Evolutionary conservation across 495 filamentous ascomycete genomes (phyloP), one percentile per base, ranked within the genome.

Genomic region (Glutinoglossum americanum): DNA sequence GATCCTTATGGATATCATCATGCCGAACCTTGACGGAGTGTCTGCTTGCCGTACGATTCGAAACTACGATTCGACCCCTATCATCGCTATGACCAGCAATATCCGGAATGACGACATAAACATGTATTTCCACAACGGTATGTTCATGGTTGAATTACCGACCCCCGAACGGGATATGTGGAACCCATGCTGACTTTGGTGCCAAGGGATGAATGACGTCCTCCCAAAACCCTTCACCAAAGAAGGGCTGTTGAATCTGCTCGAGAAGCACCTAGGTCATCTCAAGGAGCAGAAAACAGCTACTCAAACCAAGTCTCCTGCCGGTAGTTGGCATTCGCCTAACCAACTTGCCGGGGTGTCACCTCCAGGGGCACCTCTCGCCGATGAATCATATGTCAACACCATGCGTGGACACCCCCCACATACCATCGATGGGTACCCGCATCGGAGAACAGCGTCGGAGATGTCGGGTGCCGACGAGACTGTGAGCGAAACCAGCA

Each of bases 51-150:
- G 89, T 64, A 80, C 94, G 58, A 95, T 98, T 61, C 83, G 93
- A 57, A 86, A 95, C 67, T 85, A 89, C 62, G 81, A 90, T 61
- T 75, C 80, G 23, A 88, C 87, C 19, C 92, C 92, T 15, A 92
- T 97, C 63, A 87, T 98, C 60, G 93, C 92, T 54, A 96, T 98
- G 92, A 97, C 92, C 27, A 95, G 92, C 21, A 98, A 97, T 63
- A 97, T 97, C 59, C 81, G 93, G 47, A 88, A 87, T 60, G 90
- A 97, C 65, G 92, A 98, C 67, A 94, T 98, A 57, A 83, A 89
- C 61, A 89, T 90, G 70, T 98, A 98, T 66, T 97, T 96, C 72
- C 81, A 88, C 60, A 89, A 93, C 72, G 92, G 92, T 96, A 74
- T 65, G 25, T n/a, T 56, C 7, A 0, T 54, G n/a, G n/a, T n/a